A percentile compares a stretch with the other conserved stretches of the same genome.
Conservation (phyloP, 169 alveolate genomes). For the Plasmodium gallinaceum region DNA sequence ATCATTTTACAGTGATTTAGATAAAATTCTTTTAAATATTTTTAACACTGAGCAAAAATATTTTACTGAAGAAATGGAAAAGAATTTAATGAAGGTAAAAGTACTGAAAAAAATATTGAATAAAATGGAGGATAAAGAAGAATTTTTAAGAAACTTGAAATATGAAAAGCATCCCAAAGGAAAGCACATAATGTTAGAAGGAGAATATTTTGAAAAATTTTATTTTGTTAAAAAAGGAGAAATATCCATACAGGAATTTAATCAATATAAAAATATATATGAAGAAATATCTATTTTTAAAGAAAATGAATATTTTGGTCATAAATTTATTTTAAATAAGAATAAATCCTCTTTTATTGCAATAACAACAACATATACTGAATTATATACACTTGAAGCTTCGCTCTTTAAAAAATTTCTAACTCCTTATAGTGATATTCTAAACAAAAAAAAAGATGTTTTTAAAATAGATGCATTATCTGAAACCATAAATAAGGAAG, state of each 20-base stretch:
- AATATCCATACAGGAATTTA: slow-evolving; percentile 63
- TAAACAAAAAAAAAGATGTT: slow-evolving; percentile 25
- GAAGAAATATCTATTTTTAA: slow-evolving; percentile 36
- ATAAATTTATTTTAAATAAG: slow-evolving; percentile 38
- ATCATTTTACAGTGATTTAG: slow-evolving; percentile 70
- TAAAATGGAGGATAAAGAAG: slow-evolving; percentile 54
- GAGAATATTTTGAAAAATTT: slow-evolving; percentile 49
- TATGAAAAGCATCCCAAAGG: slow-evolving; percentile 72
- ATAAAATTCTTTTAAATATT: slow-evolving; percentile 39
- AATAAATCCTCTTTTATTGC: slow-evolving; percentile 38
- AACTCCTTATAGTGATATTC: slow-evolving; percentile 48
- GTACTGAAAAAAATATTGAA: slow-evolving; percentile 29
- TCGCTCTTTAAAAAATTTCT: slow-evolving; percentile 23
- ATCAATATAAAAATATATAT: slow-evolving; percentile 73
- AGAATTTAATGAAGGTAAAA: slow-evolving; percentile 52
- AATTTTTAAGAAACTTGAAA: slow-evolving; percentile 27
- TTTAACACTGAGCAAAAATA: slow-evolving; percentile 72
- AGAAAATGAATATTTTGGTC: slow-evolving; percentile 66
- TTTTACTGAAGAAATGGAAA: slow-evolving; percentile 74
- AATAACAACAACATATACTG: slow-evolving; percentile 34
- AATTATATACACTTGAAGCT: slow-evolving; percentile 68
- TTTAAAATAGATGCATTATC: slow-evolving; percentile 12
- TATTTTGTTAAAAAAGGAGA: slow-evolving; percentile 64
- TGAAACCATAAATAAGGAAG: slow-evolving; percentile 19
- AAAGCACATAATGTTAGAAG: slow-evolving; percentile 65